These are phyloP conservation scores for Populus euphratica DNA, from an alignment of 345 rosid genomes.

Conservation along the genomic window DNA sequence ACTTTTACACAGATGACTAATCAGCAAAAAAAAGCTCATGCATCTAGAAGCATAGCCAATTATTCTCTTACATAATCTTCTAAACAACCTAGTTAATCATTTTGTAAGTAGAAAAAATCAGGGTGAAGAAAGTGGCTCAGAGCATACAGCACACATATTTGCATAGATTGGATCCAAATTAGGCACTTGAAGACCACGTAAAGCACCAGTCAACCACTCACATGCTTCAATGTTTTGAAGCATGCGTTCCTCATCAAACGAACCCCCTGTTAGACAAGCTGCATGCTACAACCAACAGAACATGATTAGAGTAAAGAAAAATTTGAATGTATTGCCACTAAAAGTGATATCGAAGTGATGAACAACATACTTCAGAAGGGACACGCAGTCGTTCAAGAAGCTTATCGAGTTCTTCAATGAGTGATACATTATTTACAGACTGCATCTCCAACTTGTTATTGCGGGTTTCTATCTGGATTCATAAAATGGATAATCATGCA, in stretches of 20 bases:
- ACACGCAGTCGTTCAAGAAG: conserved; percentile 73
- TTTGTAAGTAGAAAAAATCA: background rate
- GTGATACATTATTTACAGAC: conserved; percentile 85
- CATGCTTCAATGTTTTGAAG: conserved; percentile 93
- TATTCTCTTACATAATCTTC: background rate
- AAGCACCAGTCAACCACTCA: conserved; percentile 91
- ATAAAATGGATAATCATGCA: conserved; percentile 14
- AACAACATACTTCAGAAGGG: conserved; percentile 71
- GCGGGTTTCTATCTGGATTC: conserved; percentile 85
- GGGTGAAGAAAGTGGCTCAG: conserved; percentile 12
- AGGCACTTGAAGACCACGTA: conserved; percentile 75
- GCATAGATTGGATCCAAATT: conserved; percentile 75
- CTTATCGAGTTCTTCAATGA: conserved; percentile 91
- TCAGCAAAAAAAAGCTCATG: background rate
- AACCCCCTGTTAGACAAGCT: conserved; percentile 74
- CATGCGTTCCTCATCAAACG: conserved; percentile 91
- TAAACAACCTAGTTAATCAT: background rate
- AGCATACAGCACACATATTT: conserved; percentile 82
- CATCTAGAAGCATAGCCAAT: background rate
- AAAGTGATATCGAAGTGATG: background rate
- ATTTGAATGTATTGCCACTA: background rate
- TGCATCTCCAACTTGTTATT: conserved; percentile 97
- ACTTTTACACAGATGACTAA: background rate
- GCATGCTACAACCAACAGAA: conserved; percentile 64
- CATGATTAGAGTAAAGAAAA: conserved; percentile 20